Evolutionary conservation across 2,329 filamentous ascomycete species (phyloP).

Genomic region (Cladosporium sp.): DNA sequence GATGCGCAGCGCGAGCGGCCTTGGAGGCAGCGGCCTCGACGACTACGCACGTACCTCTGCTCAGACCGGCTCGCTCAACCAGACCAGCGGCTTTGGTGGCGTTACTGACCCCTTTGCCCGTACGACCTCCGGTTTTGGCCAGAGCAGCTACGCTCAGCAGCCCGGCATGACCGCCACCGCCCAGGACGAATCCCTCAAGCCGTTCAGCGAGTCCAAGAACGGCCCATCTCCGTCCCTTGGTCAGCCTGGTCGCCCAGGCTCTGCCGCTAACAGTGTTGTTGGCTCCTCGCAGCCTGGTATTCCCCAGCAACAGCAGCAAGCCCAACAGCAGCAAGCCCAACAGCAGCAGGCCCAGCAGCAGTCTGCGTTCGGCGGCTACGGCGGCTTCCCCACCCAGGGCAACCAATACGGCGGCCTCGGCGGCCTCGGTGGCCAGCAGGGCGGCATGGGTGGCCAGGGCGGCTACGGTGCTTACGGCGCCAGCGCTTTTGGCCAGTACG

Average conservation of each 20-base stretch:
- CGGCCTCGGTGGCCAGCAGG: conserved; percentile 41
- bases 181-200: conserved; percentile 53
- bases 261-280: conserved; percentile 55
- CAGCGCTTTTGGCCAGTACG: conserved; percentile 37
- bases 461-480: conserved; percentile 39
- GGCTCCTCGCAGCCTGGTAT: conserved; percentile 39
- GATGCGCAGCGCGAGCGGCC: conserved; percentile 42
- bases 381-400: conserved; percentile 43
- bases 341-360: conserved; percentile 56
- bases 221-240: conserved; percentile 57
- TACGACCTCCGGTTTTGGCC: conserved; percentile 52
- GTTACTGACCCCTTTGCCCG: conserved; percentile 58
- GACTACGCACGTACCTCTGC: conserved; percentile 53
- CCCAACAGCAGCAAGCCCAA: conserved; percentile 51
- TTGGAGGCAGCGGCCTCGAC: conserved; percentile 47
- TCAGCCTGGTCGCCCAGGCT: conserved; percentile 59
- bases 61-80: conserved; percentile 52
- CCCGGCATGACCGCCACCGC: conserved; percentile 17
- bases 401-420: conserved; percentile 50
- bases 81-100: conserved; percentile 47
- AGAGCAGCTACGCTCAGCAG: conserved; percentile 47
- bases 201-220: conserved; percentile 49
- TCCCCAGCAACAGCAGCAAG: conserved; percentile 41
- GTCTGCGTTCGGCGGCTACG: conserved; percentile 53
- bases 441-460: conserved; percentile 38